These are phyloP conservation scores for Volvariella surrecta DNA, from an alignment of 1,284 basidiomycete genomes.

Conservation along the genomic window DNA sequence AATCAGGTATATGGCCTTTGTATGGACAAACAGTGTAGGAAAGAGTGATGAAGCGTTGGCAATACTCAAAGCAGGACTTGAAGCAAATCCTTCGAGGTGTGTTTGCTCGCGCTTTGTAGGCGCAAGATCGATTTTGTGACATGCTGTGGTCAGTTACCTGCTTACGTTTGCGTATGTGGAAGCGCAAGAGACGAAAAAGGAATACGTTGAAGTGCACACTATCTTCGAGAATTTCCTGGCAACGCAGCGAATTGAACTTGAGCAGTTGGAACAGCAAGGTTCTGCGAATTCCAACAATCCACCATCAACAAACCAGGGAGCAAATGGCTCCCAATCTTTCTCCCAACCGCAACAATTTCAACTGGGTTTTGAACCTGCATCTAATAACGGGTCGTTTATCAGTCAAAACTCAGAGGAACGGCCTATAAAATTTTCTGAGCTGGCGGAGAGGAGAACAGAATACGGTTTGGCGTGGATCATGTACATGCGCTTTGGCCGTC, in stretches of 20 bases:
- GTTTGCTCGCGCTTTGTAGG: constrained; percentile 2
- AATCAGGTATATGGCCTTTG: constrained; percentile 88
- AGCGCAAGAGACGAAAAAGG: constrained; percentile 62
- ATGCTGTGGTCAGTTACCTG: constrained; percentile 55
- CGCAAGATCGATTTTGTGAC: neutral
- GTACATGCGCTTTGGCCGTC: constrained; percentile 88
- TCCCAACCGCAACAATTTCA: constrained; percentile 1
- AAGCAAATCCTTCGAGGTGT: constrained; percentile 82
- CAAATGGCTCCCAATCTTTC: constrained; percentile 3
- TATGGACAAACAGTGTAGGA: constrained; percentile 68
- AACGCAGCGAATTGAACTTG: constrained; percentile 65
- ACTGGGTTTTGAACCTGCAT: constrained; percentile 8
- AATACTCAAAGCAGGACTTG: constrained; percentile 80
- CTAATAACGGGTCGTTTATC: constrained; percentile 22
- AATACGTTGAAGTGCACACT: constrained; percentile 58
- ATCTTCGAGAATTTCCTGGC: constrained; percentile 69
- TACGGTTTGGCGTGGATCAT: constrained; percentile 71
- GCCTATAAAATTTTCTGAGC: constrained; percentile 37
- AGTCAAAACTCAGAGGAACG: constrained; percentile 33
- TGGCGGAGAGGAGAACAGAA: constrained; percentile 55
- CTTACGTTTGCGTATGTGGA: constrained; percentile 90
- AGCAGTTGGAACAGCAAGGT: constrained; percentile 48
- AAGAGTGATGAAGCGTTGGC: constrained; percentile 76
- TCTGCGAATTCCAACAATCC: constrained; percentile 24
- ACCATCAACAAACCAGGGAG: constrained; percentile 10